phyloP scores from a whole-genome alignment of 2,329 filamentous ascomycete species.

The Verruconis gallopava region DNA sequence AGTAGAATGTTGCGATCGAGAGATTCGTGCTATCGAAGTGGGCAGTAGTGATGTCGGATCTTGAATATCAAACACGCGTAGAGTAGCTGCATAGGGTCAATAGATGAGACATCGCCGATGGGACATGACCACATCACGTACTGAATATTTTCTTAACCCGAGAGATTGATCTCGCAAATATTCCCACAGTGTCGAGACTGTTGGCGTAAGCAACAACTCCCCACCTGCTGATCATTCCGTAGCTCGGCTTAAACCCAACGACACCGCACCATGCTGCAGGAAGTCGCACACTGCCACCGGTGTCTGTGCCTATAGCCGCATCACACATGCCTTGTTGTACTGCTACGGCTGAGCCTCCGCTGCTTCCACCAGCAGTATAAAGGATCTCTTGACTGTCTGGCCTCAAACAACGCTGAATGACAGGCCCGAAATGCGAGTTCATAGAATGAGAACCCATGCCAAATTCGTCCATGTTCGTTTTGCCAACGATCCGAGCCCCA shows the following conservation, averaged over 20 bases:
- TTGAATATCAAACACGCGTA: not conserved
- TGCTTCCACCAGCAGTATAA: slow-evolving; percentile 73
- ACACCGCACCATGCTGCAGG: slow-evolving; percentile 77
- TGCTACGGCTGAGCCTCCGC: slow-evolving; percentile 82
- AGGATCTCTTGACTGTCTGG: slow-evolving; percentile 22
- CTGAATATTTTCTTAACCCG: not conserved
- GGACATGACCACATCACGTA: too few species aligned
- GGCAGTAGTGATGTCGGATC: not conserved
- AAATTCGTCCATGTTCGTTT: slow-evolving; percentile 92
- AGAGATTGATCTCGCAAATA: slow-evolving; percentile 40
- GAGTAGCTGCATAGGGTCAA: too few species aligned
- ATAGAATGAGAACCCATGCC: slow-evolving; percentile 82
- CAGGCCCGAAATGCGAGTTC: slow-evolving; percentile 53
- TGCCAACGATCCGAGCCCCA: slow-evolving; percentile 55
- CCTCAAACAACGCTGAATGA: slow-evolving; percentile 24
- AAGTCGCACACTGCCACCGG: slow-evolving; percentile 75
- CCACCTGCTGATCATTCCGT: slow-evolving; percentile 73
- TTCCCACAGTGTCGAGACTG: slow-evolving; percentile 78
- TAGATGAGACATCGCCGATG: too few species aligned
- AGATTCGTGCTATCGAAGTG: not conserved
- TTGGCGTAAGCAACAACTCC: slow-evolving; percentile 88
- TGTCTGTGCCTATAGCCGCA: slow-evolving; percentile 79
- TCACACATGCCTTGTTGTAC: slow-evolving; percentile 36
- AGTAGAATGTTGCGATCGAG: not conserved
- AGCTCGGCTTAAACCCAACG: slow-evolving; percentile 83